Evolutionary conservation across 352 stramenopile genomes (phyloP).

Genomic region (Phytophthora sojae): DNA sequence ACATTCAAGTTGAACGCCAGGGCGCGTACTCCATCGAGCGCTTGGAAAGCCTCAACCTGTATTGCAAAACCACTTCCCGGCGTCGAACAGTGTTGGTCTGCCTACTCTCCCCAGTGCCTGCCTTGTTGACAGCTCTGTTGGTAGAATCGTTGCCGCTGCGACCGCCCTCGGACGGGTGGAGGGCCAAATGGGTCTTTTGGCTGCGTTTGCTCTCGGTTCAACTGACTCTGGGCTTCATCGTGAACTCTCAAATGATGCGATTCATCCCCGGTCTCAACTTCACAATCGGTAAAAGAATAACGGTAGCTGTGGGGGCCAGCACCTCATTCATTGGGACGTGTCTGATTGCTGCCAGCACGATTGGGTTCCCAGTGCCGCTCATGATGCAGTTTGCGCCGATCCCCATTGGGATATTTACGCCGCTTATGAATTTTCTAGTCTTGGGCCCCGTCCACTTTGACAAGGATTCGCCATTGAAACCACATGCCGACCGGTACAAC

Average conservation of each 20-base stretch:
- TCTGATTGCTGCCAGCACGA: not conserved
- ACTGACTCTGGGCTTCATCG: not conserved
- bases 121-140: not conserved
- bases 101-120: not conserved
- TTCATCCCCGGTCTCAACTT: not conserved
- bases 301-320: not conserved
- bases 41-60: constrained; percentile 12
- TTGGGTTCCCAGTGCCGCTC: not conserved
- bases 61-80: not conserved
- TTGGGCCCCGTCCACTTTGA: not conserved
- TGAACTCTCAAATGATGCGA: not conserved
- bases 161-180: not conserved
- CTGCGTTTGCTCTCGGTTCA: not conserved
- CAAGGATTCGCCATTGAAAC: not conserved
- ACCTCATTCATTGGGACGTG: not conserved
- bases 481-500: not conserved
- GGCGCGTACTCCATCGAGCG: constrained; percentile 16
- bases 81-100: not conserved
- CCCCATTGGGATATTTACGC: not conserved
- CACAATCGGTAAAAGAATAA: not conserved
- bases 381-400: not conserved
- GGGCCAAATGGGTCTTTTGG: not conserved
- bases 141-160: not conserved
- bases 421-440: not conserved
- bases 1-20: constrained; percentile 18